Evolutionary conservation across 805 yeast genomes (phyloP), one percentile per base, ranked within the genome.

Genomic region (Candida hispaniensis): DNA sequence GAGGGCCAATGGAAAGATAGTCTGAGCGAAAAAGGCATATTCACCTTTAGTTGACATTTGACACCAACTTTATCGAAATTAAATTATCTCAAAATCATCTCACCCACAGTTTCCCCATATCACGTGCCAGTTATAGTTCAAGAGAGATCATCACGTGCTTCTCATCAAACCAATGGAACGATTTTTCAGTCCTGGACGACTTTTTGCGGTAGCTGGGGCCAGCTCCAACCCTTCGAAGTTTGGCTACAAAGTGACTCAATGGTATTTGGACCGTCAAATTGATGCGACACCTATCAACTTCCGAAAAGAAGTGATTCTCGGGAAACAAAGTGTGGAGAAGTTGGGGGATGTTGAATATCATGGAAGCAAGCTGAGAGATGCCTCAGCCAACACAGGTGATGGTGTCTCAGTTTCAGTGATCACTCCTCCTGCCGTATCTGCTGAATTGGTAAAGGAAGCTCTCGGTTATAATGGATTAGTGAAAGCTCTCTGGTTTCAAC

Each of bases 401-500:
- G 7, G 49, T 4, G 30, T 71, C 15, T 69, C 77, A 41, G 54
- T 78, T 6, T 73, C 82, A 18, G 75, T 82, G 25, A 71, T 81
- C 34, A 80, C 93, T 0, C 86, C 93, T 2, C 91, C 93, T 1
- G 49, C 51, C 0, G 66, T 75, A 4, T 70, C 83, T 2, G 58
- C 65, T 11, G 51, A 63, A 5, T 50, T 64, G 0, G 48, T 75
- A 21, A 53, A 61, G 7, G 61, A 61, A 10, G 55, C 69, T 39
- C 47, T 54, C 18, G 34, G 48, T 10, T 35, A 49, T 5, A 49
- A 50, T 7, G 44, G 43, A 2, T 39, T 56, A 0, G 56, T 78
- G 10, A 67, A 67, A 46, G 73, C 76, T 1, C 58, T 79, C 10
- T 82, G 93, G 93, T 74, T 79, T 45, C 93, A 81, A 49, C 93